A percentile compares a stretch with the other conserved stretches of the same genome.
These are phyloP conservation scores for Ramaria sp. DNA, from an alignment of 768 basidiomycete genomes.

Conservation along the genomic window DNA sequence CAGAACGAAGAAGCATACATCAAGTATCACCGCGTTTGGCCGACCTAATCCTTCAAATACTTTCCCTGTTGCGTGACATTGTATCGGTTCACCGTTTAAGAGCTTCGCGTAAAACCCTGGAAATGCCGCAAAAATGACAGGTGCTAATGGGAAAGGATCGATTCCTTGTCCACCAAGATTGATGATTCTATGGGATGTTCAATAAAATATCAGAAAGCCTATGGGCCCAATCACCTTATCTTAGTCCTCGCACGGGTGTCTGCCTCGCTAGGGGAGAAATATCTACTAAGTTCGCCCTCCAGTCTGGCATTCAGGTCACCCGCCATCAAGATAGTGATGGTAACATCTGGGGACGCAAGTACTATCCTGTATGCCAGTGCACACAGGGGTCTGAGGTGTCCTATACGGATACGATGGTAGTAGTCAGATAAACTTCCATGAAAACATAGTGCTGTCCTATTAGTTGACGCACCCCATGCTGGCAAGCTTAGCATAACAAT, in stretches of 20 bases:
- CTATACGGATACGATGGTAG: background rate
- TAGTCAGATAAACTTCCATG: too few relatives aligned
- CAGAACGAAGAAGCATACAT: background rate
- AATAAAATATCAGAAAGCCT: background rate
- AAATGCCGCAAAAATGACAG: background rate
- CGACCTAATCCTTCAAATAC: background rate
- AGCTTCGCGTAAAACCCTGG: background rate
- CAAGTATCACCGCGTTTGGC: background rate
- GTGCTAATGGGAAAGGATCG: background rate
- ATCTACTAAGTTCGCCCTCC: background rate
- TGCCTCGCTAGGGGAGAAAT: background rate
- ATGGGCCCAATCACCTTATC: background rate
- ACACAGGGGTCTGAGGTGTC: conserved; percentile 1
- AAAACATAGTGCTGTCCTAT: too few relatives aligned
- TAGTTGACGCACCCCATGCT: too few relatives aligned
- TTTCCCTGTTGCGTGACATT: background rate
- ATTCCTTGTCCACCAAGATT: background rate
- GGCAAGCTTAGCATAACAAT: too few relatives aligned
- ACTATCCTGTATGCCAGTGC: background rate
- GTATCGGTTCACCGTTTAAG: background rate
- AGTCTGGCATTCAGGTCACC: background rate
- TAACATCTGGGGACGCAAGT: background rate
- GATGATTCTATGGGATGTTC: background rate
- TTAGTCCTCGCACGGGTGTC: background rate
- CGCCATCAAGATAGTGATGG: background rate